phyloP scores from a whole-genome alignment of 768 basidiomycete species.

The Podaxis rugospora region DNA sequence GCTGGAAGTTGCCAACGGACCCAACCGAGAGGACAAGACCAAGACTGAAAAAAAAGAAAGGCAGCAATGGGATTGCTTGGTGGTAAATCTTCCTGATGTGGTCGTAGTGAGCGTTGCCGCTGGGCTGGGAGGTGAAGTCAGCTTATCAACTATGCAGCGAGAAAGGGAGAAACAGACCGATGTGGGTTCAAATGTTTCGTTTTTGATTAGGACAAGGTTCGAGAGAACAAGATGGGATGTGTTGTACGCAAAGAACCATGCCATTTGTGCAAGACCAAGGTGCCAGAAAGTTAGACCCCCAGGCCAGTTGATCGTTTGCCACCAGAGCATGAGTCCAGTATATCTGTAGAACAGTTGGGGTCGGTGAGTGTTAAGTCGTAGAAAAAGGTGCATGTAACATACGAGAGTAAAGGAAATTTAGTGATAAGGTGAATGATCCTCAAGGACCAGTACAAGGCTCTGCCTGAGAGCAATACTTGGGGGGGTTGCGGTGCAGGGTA shows the following conservation, averaged over 20 bases:
- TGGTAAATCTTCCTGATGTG: background rate
- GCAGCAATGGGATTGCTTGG: background rate
- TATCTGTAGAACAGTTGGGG: background rate
- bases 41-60: background rate
- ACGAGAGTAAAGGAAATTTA: background rate
- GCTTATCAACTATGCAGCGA: background rate
- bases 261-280: background rate
- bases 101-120: background rate
- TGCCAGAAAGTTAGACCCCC: background rate
- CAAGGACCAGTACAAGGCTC: background rate
- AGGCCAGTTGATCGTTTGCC: background rate
- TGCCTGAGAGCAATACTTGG: background rate
- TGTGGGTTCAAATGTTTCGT: background rate
- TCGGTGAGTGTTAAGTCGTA: background rate
- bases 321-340: background rate
- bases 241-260: background rate
- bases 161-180: background rate
- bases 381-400: background rate
- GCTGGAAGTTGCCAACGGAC: background rate
- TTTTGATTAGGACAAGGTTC: background rate
- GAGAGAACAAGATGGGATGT: background rate
- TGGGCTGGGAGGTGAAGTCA: background rate
- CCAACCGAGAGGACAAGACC: background rate
- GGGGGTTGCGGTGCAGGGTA: background rate
- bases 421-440: background rate